Base-by-base conservation (phyloP, 805 yeast genomes). In the Kodamaea lidongshanica region DNA sequence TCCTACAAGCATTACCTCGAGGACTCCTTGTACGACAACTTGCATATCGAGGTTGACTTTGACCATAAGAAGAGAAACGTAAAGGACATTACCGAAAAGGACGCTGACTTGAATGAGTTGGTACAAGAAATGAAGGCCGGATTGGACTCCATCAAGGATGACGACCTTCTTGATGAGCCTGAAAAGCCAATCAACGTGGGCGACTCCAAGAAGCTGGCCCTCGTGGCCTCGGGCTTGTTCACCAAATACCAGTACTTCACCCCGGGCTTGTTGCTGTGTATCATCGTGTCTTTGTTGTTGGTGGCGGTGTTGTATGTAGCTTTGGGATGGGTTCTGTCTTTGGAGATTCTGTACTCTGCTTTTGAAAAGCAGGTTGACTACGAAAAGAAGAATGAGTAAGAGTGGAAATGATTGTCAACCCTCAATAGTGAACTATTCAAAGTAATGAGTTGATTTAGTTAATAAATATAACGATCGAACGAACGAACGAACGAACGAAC, bases 291-390 rank as follows among this genome's bases (percentile, higher is more conserved):
- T 3, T 52, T 70, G 8, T 54, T 84, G 38, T 61, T 87, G 40
- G 34, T 84, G 12, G 57, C 56, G 19, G 65, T 85, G 23, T 60
- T 85, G 33, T 48, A 65, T 28, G 60, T 69, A 30, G 89, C 94
- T 10, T 65, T 86, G 38, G 49, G 72, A 30, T 85, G 95, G 92
- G 60, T 85, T 27, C 51, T 74, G 14, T 65, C 79, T 12, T 56
- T 87, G 42, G 78, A 81, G 49, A 81, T 87, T 44, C 73, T 89
- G 47, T 86, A 87, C 64, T 75, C 75, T 41, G 78, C 95, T 9
- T 79, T 87, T 47, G 94, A 85, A 37, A 83, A 77, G 58, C 79
- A 71, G 34, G 63, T 71, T 28, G 72, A 65, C 40, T 65, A 56
- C 34, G 70, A 64, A 39, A 72, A 67, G 54, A 76, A 74, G 51